These are phyloP conservation scores for Maudiozyma bulderi DNA, from an alignment of 805 yeast species.

Conservation along the genomic window DNA sequence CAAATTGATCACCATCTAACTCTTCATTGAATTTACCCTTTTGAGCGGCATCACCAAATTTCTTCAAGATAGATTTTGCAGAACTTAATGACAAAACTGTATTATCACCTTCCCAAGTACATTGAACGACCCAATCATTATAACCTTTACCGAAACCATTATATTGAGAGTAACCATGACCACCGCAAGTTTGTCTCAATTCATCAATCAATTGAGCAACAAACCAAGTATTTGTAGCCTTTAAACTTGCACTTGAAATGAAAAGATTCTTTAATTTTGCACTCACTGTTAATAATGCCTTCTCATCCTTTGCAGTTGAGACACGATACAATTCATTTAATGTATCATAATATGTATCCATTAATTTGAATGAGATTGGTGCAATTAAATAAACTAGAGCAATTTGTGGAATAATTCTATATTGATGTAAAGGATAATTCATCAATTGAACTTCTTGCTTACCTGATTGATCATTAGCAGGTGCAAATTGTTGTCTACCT, in stretches of 20 bases:
- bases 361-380: slow-evolving; percentile 57
- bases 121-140: slow-evolving; percentile 93
- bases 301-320: slow-evolving; percentile 31
- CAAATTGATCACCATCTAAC: slow-evolving; percentile 25
- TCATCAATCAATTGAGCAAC: slow-evolving; percentile 75
- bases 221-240: slow-evolving; percentile 85
- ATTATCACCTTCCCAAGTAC: slow-evolving; percentile 98
- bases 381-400: slow-evolving; percentile 71
- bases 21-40: slow-evolving; percentile 29
- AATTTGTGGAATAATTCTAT: slow-evolving; percentile 74
- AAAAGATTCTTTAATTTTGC: slow-evolving; percentile 63
- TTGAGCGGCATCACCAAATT: slow-evolving; percentile 30
- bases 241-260: slow-evolving; percentile 76
- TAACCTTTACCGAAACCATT: slow-evolving; percentile 83
- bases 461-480: slow-evolving; percentile 21
- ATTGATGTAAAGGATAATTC: slow-evolving; percentile 84
- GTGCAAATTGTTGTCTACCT: slow-evolving; percentile 76
- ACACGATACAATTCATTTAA: slow-evolving; percentile 46
- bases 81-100: slow-evolving; percentile 74
- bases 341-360: slow-evolving; percentile 40
- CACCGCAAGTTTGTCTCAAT: slow-evolving; percentile 90
- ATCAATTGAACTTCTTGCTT: slow-evolving; percentile 51
- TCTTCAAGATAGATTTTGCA: slow-evolving; percentile 57
- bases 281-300: slow-evolving; percentile 26
- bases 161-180: slow-evolving; percentile 92